A percentile compares a stretch with the other conserved stretches of the same genome.
phyloP scores from a whole-genome alignment of 306 rosid species.

The Chamaecrista fasciculata region DNA sequence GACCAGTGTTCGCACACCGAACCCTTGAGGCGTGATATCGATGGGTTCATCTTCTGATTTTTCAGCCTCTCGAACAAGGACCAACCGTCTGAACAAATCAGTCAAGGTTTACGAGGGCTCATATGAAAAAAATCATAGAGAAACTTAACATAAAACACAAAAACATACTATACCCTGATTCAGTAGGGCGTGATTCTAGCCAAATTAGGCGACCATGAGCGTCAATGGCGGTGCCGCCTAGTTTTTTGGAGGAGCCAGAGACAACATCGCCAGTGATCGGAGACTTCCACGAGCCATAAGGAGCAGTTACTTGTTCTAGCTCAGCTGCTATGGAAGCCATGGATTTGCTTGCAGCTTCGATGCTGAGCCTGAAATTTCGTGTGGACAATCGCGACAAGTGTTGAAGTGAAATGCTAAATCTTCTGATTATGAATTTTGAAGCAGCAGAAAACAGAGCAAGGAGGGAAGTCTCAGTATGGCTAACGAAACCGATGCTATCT shows the following conservation, averaged over 20 bases:
- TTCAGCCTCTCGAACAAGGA: constrained; percentile 75
- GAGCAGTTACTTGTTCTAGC: constrained; percentile 46
- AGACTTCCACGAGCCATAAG: constrained; percentile 93
- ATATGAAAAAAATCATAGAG: not conserved
- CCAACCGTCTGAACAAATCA: constrained; percentile 54
- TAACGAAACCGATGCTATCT: not conserved
- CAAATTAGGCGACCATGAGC: constrained; percentile 69
- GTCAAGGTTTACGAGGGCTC: not conserved
- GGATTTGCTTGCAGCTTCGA: constrained; percentile 1
- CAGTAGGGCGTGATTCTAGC: constrained; percentile 87
- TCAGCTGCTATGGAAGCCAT: constrained; percentile 49
- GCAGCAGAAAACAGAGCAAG: not conserved
- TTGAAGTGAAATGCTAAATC: constrained; percentile 9
- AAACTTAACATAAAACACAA: no score
- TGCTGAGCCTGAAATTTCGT: not conserved
- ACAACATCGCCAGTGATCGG: constrained; percentile 84
- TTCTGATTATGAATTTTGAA: not conserved
- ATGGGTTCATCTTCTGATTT: constrained; percentile 52
- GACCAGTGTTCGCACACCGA: constrained; percentile 78
- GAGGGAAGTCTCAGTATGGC: not conserved
- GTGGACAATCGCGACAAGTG: not conserved
- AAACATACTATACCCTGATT: constrained; percentile 92
- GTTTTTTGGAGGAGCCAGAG: constrained; percentile 75
- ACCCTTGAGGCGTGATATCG: constrained; percentile 84
- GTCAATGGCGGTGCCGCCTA: constrained; percentile 78